Base-by-base conservation (phyloP, 371 early-diverging fungal genomes). In the Mortierella sp. region DNA sequence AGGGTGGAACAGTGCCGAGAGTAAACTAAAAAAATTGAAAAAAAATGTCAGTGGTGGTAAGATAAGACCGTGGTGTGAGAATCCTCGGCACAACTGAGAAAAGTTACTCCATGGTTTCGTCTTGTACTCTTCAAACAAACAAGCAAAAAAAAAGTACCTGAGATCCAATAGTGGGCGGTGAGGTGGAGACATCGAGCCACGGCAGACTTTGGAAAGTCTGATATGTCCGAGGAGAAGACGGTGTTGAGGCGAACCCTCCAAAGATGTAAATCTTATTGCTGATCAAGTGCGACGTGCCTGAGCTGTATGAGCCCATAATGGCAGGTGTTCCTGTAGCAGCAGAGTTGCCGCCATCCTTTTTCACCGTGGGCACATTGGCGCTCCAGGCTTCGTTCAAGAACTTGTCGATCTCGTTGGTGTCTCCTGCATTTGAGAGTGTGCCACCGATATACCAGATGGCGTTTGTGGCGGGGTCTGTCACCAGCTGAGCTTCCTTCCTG, bases 381-480 rank as follows among this genome's bases (percentile, higher is more conserved):
- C 24, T 81, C 85, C 85, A 84, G 60, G 57, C 73, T 6, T 57
- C 79, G 34, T 58, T 63, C 26, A 50, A 58, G 57, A 63, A 80
- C 57, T 47, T 79, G 73, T 85, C 86, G 34, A 85, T 72, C 54
- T 81, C 82, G 47, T 80, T 82, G 58, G 73, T 75, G 3, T 70
- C 71, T 5, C 8, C 47, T 2, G 24, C 60, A 68, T 14, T 47
- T 16, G 47, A 14, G 21, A 52, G 5, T 8, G 68, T 16, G 13
- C 86, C 86, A 0, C 86, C 86, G 19, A 85, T 24, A 31, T 79
- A 82, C 86, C 86, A 85, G 44, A 82, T 63, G 0, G 77, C 75
- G 3, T 76, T 70, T 2, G 79, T 77, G 42, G 21, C n/a, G 3
- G 77, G 57, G 58, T 85, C 86, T 5, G 86, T 85, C 34, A 82